phyloP scores from a whole-genome alignment of 306 rosid species.

The Cucumis melo region DNA sequence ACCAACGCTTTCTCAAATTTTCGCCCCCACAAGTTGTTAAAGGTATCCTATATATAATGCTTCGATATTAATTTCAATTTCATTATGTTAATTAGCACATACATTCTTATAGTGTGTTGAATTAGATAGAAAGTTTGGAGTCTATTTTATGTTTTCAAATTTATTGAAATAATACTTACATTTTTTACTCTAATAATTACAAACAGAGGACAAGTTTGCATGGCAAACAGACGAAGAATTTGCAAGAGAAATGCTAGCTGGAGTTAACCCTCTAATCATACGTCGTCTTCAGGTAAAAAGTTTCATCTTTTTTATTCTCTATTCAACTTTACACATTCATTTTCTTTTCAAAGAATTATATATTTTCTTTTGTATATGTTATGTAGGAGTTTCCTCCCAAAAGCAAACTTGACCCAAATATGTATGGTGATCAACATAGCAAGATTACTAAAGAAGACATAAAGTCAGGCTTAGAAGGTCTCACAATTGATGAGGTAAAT shows the following conservation, averaged over 20 bases:
- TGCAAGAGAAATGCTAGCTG: slow-evolving; percentile 86
- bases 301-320: no score
- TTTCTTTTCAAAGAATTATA: background rate
- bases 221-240: slow-evolving; percentile 55
- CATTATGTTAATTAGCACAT: no score
- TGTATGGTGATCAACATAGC: slow-evolving; percentile 57
- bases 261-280: slow-evolving; percentile 59
- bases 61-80: no score
- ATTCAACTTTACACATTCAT: background rate
- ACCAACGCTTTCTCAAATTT: slow-evolving; percentile 28
- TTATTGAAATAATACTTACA: background rate
- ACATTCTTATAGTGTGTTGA: no score
- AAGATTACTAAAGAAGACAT: slow-evolving; percentile 32
- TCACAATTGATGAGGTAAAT: slow-evolving; percentile 36
- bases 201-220: slow-evolving; percentile 45
- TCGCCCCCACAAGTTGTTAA: slow-evolving; percentile 67
- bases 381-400: slow-evolving; percentile 64
- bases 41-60: slow-evolving; percentile 29
- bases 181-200: background rate
- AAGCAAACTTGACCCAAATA: slow-evolving; percentile 40
- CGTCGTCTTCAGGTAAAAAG: slow-evolving; percentile 32
- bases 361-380: background rate
- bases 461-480: slow-evolving; percentile 37
- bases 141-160: no score
- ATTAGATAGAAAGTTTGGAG: no score